Evolutionary conservation across 2,329 filamentous ascomycete species (phyloP).

Genomic region (Pseudogymnoascus verrucosus): DNA sequence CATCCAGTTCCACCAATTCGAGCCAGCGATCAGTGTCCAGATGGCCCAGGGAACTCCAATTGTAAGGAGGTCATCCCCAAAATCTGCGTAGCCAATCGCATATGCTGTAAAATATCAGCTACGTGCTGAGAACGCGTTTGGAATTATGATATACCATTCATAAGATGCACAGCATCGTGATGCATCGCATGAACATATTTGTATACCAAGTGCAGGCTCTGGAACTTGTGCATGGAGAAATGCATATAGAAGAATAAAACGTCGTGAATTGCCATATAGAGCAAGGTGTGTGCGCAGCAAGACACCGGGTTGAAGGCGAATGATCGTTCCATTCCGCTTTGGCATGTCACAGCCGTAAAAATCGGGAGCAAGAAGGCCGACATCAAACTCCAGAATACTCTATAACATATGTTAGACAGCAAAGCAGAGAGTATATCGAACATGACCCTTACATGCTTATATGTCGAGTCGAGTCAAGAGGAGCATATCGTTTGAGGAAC

Average conservation of each 20-base stretch:
- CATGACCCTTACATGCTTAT: neutral
- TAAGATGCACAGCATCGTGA: neutral
- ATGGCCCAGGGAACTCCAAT: neutral
- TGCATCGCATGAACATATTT: neutral
- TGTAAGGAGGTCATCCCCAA: neutral
- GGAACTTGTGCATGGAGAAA: neutral
- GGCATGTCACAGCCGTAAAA: neutral
- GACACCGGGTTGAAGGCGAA: neutral
- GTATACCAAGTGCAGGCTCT: neutral
- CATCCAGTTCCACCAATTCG: slow-evolving; percentile 1
- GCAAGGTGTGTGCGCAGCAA: neutral
- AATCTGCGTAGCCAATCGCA: neutral
- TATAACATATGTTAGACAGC: neutral
- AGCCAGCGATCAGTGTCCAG: neutral
- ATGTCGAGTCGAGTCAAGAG: neutral
- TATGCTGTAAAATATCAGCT: neutral
- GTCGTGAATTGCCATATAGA: neutral
- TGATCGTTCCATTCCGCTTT: neutral
- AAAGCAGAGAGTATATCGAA: neutral
- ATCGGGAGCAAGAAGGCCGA: neutral
- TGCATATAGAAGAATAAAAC: neutral
- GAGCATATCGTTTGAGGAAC: neutral
- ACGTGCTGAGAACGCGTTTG: too few relatives aligned
- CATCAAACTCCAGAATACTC: neutral
- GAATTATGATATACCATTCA: neutral